Base-by-base conservation (phyloP, 1,284 basidiomycete species). In the Pseudozyma pruni region DNA sequence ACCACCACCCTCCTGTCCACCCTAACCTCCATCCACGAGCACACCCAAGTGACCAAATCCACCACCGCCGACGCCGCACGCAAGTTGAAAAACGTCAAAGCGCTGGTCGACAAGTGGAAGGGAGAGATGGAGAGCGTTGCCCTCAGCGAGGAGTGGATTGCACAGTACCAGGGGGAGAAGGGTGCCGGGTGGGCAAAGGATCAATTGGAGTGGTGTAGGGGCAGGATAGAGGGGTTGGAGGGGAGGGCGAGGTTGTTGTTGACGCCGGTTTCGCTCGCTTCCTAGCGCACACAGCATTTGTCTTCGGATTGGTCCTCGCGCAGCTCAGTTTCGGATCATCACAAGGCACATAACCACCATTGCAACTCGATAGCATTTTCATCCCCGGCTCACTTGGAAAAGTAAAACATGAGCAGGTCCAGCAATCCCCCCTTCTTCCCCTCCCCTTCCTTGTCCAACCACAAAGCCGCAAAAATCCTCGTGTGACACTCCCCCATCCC, bases 321-420 rank as follows among this genome's bases (percentile, higher is more conserved):
- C n/a, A n/a, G n/a, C n/a, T n/a, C n/a, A 32, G 11, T 8, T 10
- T 20, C 20, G 8, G 4, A 41, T 8, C 25, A 25, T 27, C 4
- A 9, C 10, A n/a, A n/a, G n/a, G n/a, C n/a, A n/a, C n/a, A n/a
- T n/a, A n/a, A n/a, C n/a, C n/a, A n/a, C n/a, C n/a, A n/a, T n/a
- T n/a, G n/a, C n/a, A n/a, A n/a, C n/a, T n/a, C n/a, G n/a, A n/a
- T n/a, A n/a, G n/a, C n/a, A n/a, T n/a, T n/a, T n/a, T n/a, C n/a
- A n/a, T n/a, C n/a, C n/a, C n/a, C n/a, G n/a, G n/a, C n/a, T n/a
- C n/a, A n/a, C 35, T 63, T 63, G 25, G 40, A 51, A 42, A 70
- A 70, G 39, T 70, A 70, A 34, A 63, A 63, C 57, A 72, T 74
- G 17, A 77, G 42, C 35, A 79, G 38, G 35, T 79, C 75, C 37